Evolutionary conservation across 2,329 filamentous ascomycete genomes (phyloP).

Genomic region (Harringtonia aguacate): DNA sequence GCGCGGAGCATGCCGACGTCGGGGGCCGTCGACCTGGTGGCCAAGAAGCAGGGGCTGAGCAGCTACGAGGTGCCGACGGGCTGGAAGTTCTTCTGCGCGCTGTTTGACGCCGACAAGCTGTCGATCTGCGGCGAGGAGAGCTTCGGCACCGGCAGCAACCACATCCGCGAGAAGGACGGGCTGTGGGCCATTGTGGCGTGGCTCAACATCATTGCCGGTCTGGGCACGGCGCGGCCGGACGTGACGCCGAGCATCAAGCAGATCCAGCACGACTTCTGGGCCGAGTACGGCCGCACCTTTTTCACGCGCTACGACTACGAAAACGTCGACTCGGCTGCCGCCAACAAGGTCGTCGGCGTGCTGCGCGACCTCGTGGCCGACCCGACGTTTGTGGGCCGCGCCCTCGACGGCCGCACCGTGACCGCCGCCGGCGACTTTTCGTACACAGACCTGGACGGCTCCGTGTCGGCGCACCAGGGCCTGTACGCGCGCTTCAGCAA

Average conservation of each 20-base stretch:
- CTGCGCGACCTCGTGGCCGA: conserved; percentile 70
- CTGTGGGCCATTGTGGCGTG: conserved; percentile 96
- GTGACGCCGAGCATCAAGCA: conserved; percentile 86
- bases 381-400: conserved; percentile 67
- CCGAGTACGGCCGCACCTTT: conserved; percentile 90
- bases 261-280: conserved; percentile 97
- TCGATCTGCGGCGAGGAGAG: conserved; percentile 98
- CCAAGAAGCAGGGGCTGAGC: conserved; percentile 83
- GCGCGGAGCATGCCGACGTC: conserved; percentile 97
- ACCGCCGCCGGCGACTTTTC: conserved; percentile 90
- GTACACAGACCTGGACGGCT: conserved; percentile 97
- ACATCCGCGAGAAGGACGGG: conserved; percentile 98
- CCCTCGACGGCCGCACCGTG: conserved; percentile 73
- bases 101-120: conserved; percentile 90
- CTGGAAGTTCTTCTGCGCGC: conserved; percentile 98
- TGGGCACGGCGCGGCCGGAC: conserved; percentile 69
- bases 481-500: conserved; percentile 91
- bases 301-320: conserved; percentile 99
- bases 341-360: conserved; percentile 78
- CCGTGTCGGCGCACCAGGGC: conserved; percentile 90
- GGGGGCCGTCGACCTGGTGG: conserved; percentile 88
- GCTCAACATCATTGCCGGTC: conserved; percentile 95
- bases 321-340: conserved; percentile 81
- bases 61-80: conserved; percentile 96
- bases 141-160: conserved; percentile 95